phyloP scores from a whole-genome alignment of 139 green algal genomes.

The Coelastrella sp. region DNA sequence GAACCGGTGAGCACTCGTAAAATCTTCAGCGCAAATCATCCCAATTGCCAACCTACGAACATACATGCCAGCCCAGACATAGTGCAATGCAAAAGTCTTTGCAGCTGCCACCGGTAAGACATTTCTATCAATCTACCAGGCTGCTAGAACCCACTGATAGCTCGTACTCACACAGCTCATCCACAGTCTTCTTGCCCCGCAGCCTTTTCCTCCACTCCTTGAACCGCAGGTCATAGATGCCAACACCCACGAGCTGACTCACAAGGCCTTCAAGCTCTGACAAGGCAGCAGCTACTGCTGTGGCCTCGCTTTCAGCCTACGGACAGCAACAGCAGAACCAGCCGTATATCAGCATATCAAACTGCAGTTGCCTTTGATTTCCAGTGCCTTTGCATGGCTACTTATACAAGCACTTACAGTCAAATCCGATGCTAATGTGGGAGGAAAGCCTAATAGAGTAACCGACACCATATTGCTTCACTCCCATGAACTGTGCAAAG shows the following conservation, averaged over 20 bases:
- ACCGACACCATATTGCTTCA: too few relatives aligned
- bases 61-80: too few relatives aligned
- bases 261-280: slow-evolving; percentile 52
- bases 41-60: too few relatives aligned
- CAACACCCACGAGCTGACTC: slow-evolving; percentile 36
- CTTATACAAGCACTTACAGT: background rate
- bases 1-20: too few relatives aligned
- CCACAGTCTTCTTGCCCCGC: background rate
- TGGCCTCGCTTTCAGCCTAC: slow-evolving; percentile 1
- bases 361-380: background rate
- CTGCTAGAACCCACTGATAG: background rate
- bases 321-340: background rate
- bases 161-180: slow-evolving; percentile 34
- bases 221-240: slow-evolving; percentile 23
- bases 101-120: too few relatives aligned
- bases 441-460: too few relatives aligned
- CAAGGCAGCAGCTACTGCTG: slow-evolving; percentile 14
- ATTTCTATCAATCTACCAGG: too few relatives aligned
- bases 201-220: slow-evolving; percentile 45
- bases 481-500: too few relatives aligned
- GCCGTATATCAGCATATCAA: background rate
- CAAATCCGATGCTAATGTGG: too few relatives aligned
- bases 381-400: background rate
- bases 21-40: too few relatives aligned
- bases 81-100: background rate